Conservation (phyloP, 1,139 yeast genomes). For the Kluyveromyces sp. region DNA sequence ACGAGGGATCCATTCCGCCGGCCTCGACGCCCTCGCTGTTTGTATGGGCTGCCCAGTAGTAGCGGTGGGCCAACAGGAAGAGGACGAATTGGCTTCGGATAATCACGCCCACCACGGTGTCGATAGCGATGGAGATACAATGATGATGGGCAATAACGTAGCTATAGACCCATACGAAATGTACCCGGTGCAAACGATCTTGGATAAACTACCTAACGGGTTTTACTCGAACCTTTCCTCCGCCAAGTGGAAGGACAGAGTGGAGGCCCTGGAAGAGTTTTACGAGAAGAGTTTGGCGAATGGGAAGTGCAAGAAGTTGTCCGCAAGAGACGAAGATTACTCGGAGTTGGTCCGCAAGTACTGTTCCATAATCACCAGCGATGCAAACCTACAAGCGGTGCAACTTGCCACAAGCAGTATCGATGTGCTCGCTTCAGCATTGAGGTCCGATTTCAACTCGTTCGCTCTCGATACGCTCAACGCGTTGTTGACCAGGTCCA, state of each 20-base stretch:
- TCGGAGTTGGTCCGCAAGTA: slow-evolving; percentile 49
- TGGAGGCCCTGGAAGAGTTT: slow-evolving; percentile 72
- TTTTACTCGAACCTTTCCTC: slow-evolving; percentile 50
- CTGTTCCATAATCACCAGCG: slow-evolving; percentile 65
- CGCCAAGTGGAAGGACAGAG: slow-evolving; percentile 85
- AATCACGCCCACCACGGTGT: slow-evolving; percentile 1
- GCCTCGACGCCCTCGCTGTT: slow-evolving; percentile 20
- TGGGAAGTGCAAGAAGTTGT: slow-evolving; percentile 36
- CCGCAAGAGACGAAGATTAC: slow-evolving; percentile 55
- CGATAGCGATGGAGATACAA: background rate
- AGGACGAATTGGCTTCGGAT: slow-evolving; percentile 41
- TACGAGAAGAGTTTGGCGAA: slow-evolving; percentile 21
- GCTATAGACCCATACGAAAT: slow-evolving; percentile 44
- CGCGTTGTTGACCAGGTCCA: slow-evolving; percentile 72
- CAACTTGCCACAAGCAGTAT: slow-evolving; percentile 69
- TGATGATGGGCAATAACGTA: background rate
- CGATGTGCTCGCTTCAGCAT: slow-evolving; percentile 57
- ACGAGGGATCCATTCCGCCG: slow-evolving; percentile 19
- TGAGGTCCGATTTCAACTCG: slow-evolving; percentile 45
- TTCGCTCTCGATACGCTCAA: slow-evolving; percentile 49
- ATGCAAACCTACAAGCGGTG: slow-evolving; percentile 86
- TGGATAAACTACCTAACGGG: slow-evolving; percentile 58
- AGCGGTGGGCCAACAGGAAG: slow-evolving; percentile 27
- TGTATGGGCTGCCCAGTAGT: slow-evolving; percentile 14
- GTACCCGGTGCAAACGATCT: slow-evolving; percentile 51